These are phyloP conservation scores for Fragaria ananassa DNA, from an alignment of 306 rosid species.

Conservation along the genomic window DNA sequence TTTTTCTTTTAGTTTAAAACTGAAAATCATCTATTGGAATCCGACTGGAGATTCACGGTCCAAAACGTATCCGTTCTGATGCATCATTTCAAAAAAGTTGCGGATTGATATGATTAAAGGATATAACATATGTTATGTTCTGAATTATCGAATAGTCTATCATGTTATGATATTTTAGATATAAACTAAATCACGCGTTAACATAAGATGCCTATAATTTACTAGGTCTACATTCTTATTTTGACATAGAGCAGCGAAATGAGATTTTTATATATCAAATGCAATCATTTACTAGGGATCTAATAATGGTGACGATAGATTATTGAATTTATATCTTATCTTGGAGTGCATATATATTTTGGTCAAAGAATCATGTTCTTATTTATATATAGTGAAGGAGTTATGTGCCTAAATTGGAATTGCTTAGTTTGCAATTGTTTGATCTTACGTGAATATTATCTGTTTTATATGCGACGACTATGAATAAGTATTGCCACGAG, in stretches of 20 bases:
- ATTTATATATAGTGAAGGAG: background rate
- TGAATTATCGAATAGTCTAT: background rate
- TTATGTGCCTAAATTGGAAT: background rate
- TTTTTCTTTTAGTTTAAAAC: too few species aligned
- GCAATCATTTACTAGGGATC: background rate
- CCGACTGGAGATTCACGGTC: too few species aligned
- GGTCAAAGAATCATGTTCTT: background rate
- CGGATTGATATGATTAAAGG: background rate
- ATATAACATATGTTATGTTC: background rate
- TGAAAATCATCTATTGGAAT: too few species aligned
- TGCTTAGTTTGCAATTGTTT: background rate
- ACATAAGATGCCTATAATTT: background rate
- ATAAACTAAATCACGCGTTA: background rate
- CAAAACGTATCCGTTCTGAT: too few species aligned
- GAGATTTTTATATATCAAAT: background rate
- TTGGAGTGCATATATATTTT: background rate
- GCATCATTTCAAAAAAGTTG: background rate
- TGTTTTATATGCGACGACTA: background rate
- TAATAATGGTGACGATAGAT: background rate
- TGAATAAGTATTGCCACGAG: background rate
- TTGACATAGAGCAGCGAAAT: background rate
- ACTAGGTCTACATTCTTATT: background rate
- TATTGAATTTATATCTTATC: background rate
- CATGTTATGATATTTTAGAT: background rate
- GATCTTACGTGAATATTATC: slow-evolving; percentile 3